Evolutionary conservation across 2,329 filamentous ascomycete species (phyloP).

Genomic region (Trichoderma lentiforme): DNA sequence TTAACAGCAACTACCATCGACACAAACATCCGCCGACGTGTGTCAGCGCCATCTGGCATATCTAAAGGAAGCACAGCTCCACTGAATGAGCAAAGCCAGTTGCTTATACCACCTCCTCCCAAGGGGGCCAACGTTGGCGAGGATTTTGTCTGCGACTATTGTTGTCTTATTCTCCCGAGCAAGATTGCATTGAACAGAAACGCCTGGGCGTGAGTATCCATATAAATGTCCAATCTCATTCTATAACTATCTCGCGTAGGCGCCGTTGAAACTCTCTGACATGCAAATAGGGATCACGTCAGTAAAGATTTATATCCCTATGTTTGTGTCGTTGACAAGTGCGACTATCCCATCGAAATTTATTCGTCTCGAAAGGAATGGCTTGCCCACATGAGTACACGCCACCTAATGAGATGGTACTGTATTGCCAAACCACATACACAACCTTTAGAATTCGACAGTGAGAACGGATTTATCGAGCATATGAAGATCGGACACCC

Average conservation of each 20-base stretch:
- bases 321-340: background rate
- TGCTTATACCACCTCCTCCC: background rate
- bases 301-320: background rate
- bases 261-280: background rate
- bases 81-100: background rate
- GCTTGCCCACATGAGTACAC: background rate
- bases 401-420: background rate
- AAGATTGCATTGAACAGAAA: background rate
- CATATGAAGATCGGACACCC: background rate
- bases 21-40: background rate
- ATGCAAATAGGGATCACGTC: background rate
- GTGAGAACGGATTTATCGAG: background rate
- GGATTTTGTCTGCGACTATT: background rate
- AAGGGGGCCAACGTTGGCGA: background rate
- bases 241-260: background rate
- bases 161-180: background rate
- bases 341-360: background rate
- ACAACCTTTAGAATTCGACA: background rate
- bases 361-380: background rate
- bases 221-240: background rate
- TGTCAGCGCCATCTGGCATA: background rate
- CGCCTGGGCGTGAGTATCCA: background rate
- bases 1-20: background rate
- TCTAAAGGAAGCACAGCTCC: background rate
- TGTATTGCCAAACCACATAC: background rate